Percentiles rank a stretch among this genome's conserved stretches.
Conservation (phyloP, 2,329 filamentous ascomycete species). For the Xylaria sp. region DNA sequence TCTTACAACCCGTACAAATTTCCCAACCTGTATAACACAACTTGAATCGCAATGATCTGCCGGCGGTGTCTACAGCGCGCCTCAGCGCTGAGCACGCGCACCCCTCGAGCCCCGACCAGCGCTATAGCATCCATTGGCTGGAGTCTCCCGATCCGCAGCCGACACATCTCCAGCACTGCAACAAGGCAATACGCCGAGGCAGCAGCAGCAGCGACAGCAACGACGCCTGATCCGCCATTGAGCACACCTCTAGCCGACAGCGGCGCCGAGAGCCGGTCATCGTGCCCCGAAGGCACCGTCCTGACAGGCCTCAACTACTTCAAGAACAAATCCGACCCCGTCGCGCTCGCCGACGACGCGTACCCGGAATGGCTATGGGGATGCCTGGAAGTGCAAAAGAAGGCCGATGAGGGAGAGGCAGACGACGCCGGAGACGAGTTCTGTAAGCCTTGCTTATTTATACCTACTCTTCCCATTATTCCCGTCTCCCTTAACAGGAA, state of each 20-base stretch:
- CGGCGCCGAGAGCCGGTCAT: conserved; percentile 54
- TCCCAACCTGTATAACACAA: not conserved
- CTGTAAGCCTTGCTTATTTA: conserved; percentile 64
- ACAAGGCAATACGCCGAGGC: conserved; percentile 48
- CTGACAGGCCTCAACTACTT: conserved; percentile 81
- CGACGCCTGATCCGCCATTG: conserved; percentile 43
- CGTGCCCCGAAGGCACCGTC: conserved; percentile 74
- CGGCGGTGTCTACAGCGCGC: conserved; percentile 62
- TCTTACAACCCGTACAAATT: not conserved
- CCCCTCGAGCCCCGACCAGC: conserved; percentile 29
- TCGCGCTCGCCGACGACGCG: conserved; percentile 77
- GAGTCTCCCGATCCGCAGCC: conserved; percentile 42
- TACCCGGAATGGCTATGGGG: conserved; percentile 87
- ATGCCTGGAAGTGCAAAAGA: conserved; percentile 72
- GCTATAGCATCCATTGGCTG: conserved; percentile 36
- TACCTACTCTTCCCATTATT: not conserved
- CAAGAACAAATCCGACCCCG: conserved; percentile 77
- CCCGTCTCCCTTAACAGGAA: not conserved
- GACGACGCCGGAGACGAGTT: conserved; percentile 77
- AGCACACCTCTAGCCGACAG: conserved; percentile 46
- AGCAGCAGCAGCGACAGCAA: conserved; percentile 42
- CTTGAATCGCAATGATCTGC: conserved; percentile 54
- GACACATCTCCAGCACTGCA: conserved; percentile 55
- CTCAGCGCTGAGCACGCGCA: conserved; percentile 47
- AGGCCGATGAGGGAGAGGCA: conserved; percentile 59